Conservation (phyloP, 805 yeast genomes). For the Cyberlindnera amylophila region DNA sequence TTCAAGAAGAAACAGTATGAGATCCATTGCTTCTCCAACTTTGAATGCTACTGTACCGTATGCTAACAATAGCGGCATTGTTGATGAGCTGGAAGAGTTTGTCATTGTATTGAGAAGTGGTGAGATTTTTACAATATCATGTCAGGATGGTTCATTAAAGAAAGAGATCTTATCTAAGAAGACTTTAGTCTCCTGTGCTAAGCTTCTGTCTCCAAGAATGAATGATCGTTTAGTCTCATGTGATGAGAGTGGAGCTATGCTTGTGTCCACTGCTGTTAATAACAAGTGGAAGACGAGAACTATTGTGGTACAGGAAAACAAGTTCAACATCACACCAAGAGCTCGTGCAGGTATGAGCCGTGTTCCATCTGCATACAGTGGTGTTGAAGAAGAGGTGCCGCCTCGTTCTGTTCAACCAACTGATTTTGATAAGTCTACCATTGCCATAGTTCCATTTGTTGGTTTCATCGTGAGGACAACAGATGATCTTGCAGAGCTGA, state of each 20-base stretch:
- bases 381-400: not conserved
- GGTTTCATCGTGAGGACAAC: constrained; percentile 68
- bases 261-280: constrained; percentile 58
- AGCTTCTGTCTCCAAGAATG: constrained; percentile 66
- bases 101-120: constrained; percentile 53
- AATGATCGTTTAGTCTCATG: constrained; percentile 66
- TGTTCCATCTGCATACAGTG: not conserved
- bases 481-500: constrained; percentile 54
- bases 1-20: constrained; percentile 33
- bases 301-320: constrained; percentile 43
- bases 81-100: constrained; percentile 35
- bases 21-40: constrained; percentile 26
- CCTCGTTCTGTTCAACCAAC: not conserved
- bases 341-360: not conserved
- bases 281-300: constrained; percentile 60
- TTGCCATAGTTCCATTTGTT: constrained; percentile 62
- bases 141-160: constrained; percentile 44
- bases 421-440: constrained; percentile 30
- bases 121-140: constrained; percentile 42
- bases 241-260: constrained; percentile 44
- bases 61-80: constrained; percentile 21
- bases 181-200: constrained; percentile 47
- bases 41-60: constrained; percentile 22
- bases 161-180: constrained; percentile 30
- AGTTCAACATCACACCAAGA: constrained; percentile 20